These are phyloP conservation scores for Discostella pseudostelligera DNA, from an alignment of 108 stramenopile genomes.

Conservation along the genomic window DNA sequence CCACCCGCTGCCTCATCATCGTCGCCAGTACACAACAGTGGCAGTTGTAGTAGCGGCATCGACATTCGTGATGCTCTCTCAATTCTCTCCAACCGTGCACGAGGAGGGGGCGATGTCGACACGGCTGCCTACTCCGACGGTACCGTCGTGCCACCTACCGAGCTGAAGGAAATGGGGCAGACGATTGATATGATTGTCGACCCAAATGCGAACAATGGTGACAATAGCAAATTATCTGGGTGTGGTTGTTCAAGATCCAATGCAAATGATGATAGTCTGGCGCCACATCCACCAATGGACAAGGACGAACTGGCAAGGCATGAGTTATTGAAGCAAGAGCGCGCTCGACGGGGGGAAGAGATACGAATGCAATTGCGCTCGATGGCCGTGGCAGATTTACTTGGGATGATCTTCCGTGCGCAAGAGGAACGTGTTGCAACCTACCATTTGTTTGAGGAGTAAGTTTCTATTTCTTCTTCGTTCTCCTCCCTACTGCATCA, in stretches of 20 bases:
- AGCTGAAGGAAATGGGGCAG: constrained; percentile 70
- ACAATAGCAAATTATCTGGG: too few species aligned
- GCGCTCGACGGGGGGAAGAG: constrained; percentile 31
- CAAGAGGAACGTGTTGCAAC: constrained; percentile 73
- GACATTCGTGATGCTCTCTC: constrained; percentile 68
- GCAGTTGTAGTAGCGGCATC: too few species aligned
- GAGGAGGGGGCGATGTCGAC: too few species aligned
- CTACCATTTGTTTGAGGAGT: constrained; percentile 62
- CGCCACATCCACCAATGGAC: background rate
- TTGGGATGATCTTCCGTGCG: constrained; percentile 54
- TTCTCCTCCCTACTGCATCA: too few species aligned
- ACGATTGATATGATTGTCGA: too few species aligned
- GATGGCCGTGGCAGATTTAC: constrained; percentile 50
- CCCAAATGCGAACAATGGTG: constrained; percentile 20
- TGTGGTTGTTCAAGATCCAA: too few species aligned
- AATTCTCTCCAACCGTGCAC: constrained; percentile 62
- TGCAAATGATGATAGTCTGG: too few species aligned
- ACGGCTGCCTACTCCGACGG: constrained; percentile 9
- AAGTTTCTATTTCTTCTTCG: constrained; percentile 13
- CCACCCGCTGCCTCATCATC: constrained; percentile 6
- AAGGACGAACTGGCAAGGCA: constrained; percentile 19
- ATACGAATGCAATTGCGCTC: constrained; percentile 41
- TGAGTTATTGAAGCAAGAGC: constrained; percentile 43
- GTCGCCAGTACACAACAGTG: too few species aligned
- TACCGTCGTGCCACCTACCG: constrained; percentile 28